Base-by-base conservation (phyloP, 2,329 filamentous ascomycete genomes). In the Lomentospora prolificans region DNA sequence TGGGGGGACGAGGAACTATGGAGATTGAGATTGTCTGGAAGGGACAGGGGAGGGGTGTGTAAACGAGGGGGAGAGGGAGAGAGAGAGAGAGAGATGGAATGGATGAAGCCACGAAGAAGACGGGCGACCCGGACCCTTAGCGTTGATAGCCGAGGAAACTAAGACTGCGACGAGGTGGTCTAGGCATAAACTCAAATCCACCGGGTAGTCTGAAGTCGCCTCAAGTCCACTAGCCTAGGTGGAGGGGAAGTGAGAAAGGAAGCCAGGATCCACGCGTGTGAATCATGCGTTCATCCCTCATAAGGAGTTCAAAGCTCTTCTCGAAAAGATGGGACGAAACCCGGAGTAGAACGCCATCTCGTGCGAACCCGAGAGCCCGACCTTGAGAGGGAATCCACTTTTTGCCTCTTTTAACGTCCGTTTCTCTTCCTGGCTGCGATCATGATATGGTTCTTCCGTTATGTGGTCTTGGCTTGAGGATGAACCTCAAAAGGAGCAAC, bases 31-130 rank as follows among this genome's bases (percentile, higher is more conserved):
- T 33, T n/a, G n/a, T n/a, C n/a, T n/a, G n/a, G n/a, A n/a, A n/a
- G n/a, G n/a, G n/a, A n/a, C n/a, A 62, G 83, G 82, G 0, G 67
- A 73, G 0, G 67, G 66, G 12, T 86, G 82, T 60, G 79, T 80
- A 58, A 84, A 84, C 60, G 69, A 72, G 41, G n/a, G n/a, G n/a
- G n/a, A n/a, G n/a, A n/a, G n/a, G n/a, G n/a, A n/a, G n/a, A n/a
- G n/a, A n/a, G n/a, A n/a, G n/a, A n/a, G n/a, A n/a, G n/a, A n/a
- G n/a, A n/a, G n/a, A n/a, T 33, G 30, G 30, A 33, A 33, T 33
- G 30, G 30, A 12, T 33, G 30, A 12, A 7, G 30, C 30, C 6
- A 12, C 30, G 30, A 33, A 33, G 30, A 12, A 33, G 30, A 33
- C n/a, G n/a, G n/a, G n/a, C n/a, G n/a, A n/a, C n/a, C n/a, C n/a